These are phyloP conservation scores for Paramecium bursaria DNA, from an alignment of 73 alveolate genomes.

Conservation along the genomic window DNA sequence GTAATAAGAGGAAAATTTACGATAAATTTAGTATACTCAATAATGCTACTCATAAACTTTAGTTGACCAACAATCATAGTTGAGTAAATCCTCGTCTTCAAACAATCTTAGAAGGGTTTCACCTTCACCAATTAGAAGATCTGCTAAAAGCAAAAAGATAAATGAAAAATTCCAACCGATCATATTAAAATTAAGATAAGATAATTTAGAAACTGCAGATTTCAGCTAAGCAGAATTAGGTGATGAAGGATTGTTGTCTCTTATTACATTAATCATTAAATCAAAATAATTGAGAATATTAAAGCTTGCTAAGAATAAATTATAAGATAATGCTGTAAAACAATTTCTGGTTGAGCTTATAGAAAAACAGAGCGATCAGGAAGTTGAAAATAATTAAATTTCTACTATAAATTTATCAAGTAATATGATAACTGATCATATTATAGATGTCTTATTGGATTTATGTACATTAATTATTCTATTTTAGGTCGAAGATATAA, in stretches of 20 bases:
- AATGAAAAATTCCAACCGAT: slow-evolving; percentile 45
- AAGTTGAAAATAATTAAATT: not conserved
- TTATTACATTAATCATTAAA: not conserved
- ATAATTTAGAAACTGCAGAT: not conserved
- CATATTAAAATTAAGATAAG: slow-evolving; percentile 3
- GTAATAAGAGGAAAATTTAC: too few species aligned
- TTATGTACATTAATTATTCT: slow-evolving; percentile 14
- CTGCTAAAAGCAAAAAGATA: slow-evolving; percentile 1
- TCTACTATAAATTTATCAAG: slow-evolving; percentile 21
- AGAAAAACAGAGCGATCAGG: not conserved
- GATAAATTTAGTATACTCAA: too few species aligned
- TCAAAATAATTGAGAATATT: not conserved
- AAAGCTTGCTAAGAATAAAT: slow-evolving; percentile 34
- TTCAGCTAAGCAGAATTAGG: slow-evolving; percentile 41
- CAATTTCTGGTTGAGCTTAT: not conserved
- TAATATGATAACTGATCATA: slow-evolving; percentile 20
- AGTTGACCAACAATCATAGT: too few species aligned
- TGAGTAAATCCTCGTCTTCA: slow-evolving; percentile 32
- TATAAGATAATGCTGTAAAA: slow-evolving; percentile 9
- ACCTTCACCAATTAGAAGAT: slow-evolving; percentile 48
- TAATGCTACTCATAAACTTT: not conserved
- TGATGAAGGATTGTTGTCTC: slow-evolving; percentile 34
- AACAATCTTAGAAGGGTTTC: not conserved
- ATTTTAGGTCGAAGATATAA: too few species aligned
- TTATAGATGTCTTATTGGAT: slow-evolving; percentile 3